These are phyloP conservation scores for Colletotrichum sp. DNA, from an alignment of 2,329 filamentous ascomycete species.

Conservation along the genomic window DNA sequence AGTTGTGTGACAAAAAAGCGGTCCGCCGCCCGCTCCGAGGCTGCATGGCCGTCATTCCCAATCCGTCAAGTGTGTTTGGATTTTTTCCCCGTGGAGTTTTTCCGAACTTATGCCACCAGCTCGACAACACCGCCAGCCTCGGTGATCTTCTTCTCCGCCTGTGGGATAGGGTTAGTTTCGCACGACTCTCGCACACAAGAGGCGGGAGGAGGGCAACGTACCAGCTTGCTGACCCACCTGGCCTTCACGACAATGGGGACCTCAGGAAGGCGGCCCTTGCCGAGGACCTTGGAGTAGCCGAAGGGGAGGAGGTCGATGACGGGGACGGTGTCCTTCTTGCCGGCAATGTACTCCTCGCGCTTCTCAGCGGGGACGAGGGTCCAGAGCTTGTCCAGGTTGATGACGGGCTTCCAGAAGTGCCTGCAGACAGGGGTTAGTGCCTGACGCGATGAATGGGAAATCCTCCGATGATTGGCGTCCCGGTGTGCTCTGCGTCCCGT, in stretches of 20 bases:
- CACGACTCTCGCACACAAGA: background rate
- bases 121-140: slow-evolving; percentile 95
- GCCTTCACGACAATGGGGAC: slow-evolving; percentile 94
- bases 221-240: slow-evolving; percentile 89
- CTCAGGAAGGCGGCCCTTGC: slow-evolving; percentile 94
- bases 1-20: slow-evolving; percentile 19
- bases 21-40: slow-evolving; percentile 15
- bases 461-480: background rate
- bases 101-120: slow-evolving; percentile 76
- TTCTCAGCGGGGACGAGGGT: slow-evolving; percentile 91
- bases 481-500: background rate
- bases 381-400: slow-evolving; percentile 99
- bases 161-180: background rate
- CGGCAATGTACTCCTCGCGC: slow-evolving; percentile 88
- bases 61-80: background rate
- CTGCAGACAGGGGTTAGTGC: slow-evolving; percentile 9
- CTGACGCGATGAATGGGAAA: background rate
- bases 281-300: slow-evolving; percentile 98
- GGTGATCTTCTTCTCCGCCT: slow-evolving; percentile 97
- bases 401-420: slow-evolving; percentile 97
- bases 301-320: slow-evolving; percentile 97
- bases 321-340: slow-evolving; percentile 90
- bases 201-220: background rate
- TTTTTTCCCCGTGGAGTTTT: background rate
- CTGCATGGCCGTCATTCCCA: slow-evolving; percentile 18